A percentile compares a stretch with the other conserved stretches of the same genome.
Conservation (phyloP, 106 monocot genomes). For the Dendrobium huoshanense region DNA sequence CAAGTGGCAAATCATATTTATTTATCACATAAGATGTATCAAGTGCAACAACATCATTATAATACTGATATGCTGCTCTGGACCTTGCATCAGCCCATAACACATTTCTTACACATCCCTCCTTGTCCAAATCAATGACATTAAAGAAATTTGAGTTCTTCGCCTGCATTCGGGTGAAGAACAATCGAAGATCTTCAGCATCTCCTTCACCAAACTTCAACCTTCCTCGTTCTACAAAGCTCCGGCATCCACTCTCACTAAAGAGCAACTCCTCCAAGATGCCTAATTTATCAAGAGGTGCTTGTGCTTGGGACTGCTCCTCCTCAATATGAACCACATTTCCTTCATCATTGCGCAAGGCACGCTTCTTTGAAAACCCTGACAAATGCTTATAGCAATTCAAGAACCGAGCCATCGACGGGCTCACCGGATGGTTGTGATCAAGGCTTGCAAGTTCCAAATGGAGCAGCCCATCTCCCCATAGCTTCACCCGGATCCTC, state of each 20-base stretch:
- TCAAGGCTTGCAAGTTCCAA: constrained; percentile 51
- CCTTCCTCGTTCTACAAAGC: constrained; percentile 35
- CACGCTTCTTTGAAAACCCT: constrained; percentile 29
- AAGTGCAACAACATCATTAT: constrained; percentile 32
- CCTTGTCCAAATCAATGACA: constrained; percentile 36
- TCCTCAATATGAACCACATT: not conserved
- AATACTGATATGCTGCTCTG: constrained; percentile 40
- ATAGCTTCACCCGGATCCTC: constrained; percentile 53
- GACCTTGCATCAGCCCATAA: constrained; percentile 53
- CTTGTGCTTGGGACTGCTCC: constrained; percentile 16
- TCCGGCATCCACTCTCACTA: constrained; percentile 23
- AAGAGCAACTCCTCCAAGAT: constrained; percentile 40
- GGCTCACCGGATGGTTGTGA: constrained; percentile 62
- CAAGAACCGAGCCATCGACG: constrained; percentile 48
- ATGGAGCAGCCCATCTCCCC: constrained; percentile 58
- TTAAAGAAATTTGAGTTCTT: constrained; percentile 44
- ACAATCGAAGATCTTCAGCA: constrained; percentile 29
- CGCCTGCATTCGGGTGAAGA: constrained; percentile 56
- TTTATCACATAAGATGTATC: constrained; percentile 24
- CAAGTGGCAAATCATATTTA: constrained; percentile 32
- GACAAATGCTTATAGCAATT: constrained; percentile 36
- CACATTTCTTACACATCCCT: constrained; percentile 24
- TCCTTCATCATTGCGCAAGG: constrained; percentile 3
- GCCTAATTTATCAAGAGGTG: constrained; percentile 20
- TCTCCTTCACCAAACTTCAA: constrained; percentile 36